Percentiles rank a stretch among this genome's conserved stretches.
Evolutionary conservation across 2,329 filamentous ascomycete species (phyloP).

Genomic region (Neopestalotiopsis clavispora): DNA sequence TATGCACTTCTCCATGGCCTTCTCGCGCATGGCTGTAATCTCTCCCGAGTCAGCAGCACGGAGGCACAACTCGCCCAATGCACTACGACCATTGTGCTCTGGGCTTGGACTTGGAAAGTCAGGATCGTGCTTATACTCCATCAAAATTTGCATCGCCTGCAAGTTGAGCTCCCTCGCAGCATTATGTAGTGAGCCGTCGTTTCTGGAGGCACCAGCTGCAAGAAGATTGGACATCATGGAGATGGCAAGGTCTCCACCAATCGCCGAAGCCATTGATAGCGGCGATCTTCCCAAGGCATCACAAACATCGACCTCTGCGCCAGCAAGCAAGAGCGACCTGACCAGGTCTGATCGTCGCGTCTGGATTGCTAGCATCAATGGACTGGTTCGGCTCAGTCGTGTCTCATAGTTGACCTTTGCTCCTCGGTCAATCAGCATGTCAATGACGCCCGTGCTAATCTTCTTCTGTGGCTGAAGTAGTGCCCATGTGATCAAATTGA

Average conservation of each 20-base stretch:
- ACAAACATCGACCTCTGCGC: slow-evolving; percentile 62
- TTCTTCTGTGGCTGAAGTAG: slow-evolving; percentile 67
- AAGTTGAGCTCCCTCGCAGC: slow-evolving; percentile 65
- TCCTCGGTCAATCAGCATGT: slow-evolving; percentile 56
- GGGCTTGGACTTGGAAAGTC: slow-evolving; percentile 64
- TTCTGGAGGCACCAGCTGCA: slow-evolving; percentile 58
- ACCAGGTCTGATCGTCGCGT: slow-evolving; percentile 62
- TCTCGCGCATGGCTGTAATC: slow-evolving; percentile 52
- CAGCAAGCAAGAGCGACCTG: slow-evolving; percentile 59
- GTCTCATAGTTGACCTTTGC: slow-evolving; percentile 65
- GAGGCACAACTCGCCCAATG: slow-evolving; percentile 67
- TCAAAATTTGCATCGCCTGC: slow-evolving; percentile 58
- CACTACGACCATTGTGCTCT: slow-evolving; percentile 65
- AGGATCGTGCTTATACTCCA: slow-evolving; percentile 64
- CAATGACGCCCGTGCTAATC: slow-evolving; percentile 62
- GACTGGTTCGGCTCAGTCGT: slow-evolving; percentile 55
- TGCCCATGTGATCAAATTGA: slow-evolving; percentile 65
- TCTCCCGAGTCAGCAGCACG: slow-evolving; percentile 53
- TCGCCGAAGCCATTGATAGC: slow-evolving; percentile 62
- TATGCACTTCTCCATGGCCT: slow-evolving; percentile 62
- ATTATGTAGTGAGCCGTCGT: slow-evolving; percentile 72
- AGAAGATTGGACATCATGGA: slow-evolving; percentile 61
- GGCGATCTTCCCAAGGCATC: slow-evolving; percentile 64
- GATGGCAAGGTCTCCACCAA: slow-evolving; percentile 57
- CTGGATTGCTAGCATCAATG: slow-evolving; percentile 64